These are phyloP conservation scores for Trichoderma erinaceum DNA, from an alignment of 495 filamentous ascomycete species.

Conservation along the genomic window DNA sequence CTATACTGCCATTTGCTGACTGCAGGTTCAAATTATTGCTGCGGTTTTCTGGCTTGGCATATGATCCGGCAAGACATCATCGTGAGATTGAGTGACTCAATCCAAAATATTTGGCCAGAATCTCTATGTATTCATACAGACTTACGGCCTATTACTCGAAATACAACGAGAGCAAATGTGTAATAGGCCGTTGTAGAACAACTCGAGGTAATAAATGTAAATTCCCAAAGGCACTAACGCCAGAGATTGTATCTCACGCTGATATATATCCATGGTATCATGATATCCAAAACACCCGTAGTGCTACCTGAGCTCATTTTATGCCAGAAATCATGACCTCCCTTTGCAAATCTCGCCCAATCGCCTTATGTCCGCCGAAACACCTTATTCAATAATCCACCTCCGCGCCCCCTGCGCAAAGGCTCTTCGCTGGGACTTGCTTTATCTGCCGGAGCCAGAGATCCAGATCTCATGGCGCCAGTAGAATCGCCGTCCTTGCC, in stretches of 20 bases:
- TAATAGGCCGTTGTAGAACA: not conserved
- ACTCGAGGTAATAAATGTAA: not conserved
- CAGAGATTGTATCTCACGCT: not conserved
- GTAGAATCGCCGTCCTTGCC: not conserved
- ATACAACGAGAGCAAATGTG: not conserved
- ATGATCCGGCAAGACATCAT: too few relatives aligned
- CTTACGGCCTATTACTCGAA: not conserved
- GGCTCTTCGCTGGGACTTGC: slow-evolving; percentile 8
- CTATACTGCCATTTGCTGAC: too few relatives aligned
- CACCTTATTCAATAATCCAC: slow-evolving; percentile 13
- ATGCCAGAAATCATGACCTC: not conserved
- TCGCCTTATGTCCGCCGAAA: slow-evolving; percentile 7
- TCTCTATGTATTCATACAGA: too few relatives aligned
- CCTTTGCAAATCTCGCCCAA: not conserved
- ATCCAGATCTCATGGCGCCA: not conserved
- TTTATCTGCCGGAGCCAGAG: not conserved
- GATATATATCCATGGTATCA: not conserved
- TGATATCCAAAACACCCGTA: not conserved
- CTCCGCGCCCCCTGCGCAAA: slow-evolving; percentile 1
- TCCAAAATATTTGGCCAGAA: too few relatives aligned
- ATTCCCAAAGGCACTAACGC: not conserved
- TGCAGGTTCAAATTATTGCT: too few relatives aligned
- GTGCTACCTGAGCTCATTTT: not conserved
- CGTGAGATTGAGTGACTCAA: too few relatives aligned
- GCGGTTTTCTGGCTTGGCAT: too few relatives aligned